phyloP scores from a whole-genome alignment of 768 basidiomycete genomes.

The Agrocybe praecox region DNA sequence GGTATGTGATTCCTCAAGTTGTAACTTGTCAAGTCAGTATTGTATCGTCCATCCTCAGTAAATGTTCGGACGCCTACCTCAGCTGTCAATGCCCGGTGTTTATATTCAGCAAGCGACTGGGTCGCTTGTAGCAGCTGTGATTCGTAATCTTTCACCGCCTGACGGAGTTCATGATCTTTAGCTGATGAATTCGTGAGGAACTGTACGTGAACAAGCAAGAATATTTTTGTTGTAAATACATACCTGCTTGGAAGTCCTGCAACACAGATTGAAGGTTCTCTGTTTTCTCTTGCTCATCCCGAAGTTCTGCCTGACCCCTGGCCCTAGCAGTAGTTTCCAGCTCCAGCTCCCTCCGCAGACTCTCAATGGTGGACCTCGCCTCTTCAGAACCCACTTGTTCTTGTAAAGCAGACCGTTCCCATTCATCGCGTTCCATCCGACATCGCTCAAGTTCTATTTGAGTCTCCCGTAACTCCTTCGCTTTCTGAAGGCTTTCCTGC shows the following conservation, averaged over 20 bases:
- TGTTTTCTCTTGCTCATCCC: slow-evolving; percentile 71
- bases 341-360: slow-evolving; percentile 65
- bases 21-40: slow-evolving; percentile 47
- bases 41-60: slow-evolving; percentile 3
- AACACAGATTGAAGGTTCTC: slow-evolving; percentile 89
- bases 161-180: slow-evolving; percentile 87
- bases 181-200: slow-evolving; percentile 42
- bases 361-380: slow-evolving; percentile 55
- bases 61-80: slow-evolving; percentile 56
- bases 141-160: slow-evolving; percentile 84
- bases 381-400: slow-evolving; percentile 79
- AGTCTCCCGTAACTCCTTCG: slow-evolving; percentile 79
- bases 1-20: slow-evolving; percentile 72
- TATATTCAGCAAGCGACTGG: slow-evolving; percentile 85
- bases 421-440: slow-evolving; percentile 75
- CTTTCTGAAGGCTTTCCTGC: slow-evolving; percentile 71
- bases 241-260: slow-evolving; percentile 93
- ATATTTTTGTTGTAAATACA: slow-evolving; percentile 31
- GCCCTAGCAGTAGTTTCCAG: slow-evolving; percentile 62
- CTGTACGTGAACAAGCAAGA: neutral
- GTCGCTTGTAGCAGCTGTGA: slow-evolving; percentile 69
- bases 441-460: slow-evolving; percentile 88
- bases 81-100: slow-evolving; percentile 83
- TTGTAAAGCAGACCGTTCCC: slow-evolving; percentile 50
- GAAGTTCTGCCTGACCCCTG: slow-evolving; percentile 57